Evolutionary conservation across 129 eudicot genomes (phyloP).

Genomic region (Pulicaria dysenterica): DNA sequence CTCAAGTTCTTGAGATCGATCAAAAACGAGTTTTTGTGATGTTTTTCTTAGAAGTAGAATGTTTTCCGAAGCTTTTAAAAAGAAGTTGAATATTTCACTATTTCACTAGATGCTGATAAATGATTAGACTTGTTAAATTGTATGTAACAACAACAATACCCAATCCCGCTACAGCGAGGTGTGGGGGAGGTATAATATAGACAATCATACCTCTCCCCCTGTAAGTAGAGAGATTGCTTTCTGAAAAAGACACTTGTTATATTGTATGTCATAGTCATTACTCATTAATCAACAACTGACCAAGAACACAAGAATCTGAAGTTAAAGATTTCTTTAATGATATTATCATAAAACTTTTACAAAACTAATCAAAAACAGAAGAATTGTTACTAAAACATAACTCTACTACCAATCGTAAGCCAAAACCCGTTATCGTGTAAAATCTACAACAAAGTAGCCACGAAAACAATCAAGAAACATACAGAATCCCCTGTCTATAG

Average conservation of each 20-base stretch:
- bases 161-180: too few species aligned
- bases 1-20: slow-evolving; percentile 68
- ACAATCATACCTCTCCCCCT: too few species aligned
- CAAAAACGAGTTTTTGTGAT: slow-evolving; percentile 39
- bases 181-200: too few species aligned
- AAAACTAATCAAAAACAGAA: slow-evolving; percentile 5
- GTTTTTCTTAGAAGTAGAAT: slow-evolving; percentile 6
- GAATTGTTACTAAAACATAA: slow-evolving; percentile 32
- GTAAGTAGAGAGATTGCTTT: too few species aligned
- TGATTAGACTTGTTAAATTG: background rate
- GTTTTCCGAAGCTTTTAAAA: background rate
- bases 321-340: background rate
- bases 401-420: slow-evolving; percentile 24
- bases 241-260: too few species aligned
- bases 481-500: slow-evolving; percentile 71
- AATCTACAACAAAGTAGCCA: slow-evolving; percentile 24
- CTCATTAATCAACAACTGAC: slow-evolving; percentile 4
- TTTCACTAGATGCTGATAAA: background rate
- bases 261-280: background rate
- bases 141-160: too few species aligned
- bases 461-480: slow-evolving; percentile 61
- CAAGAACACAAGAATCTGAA: slow-evolving; percentile 14
- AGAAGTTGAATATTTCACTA: slow-evolving; percentile 9
- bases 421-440: slow-evolving; percentile 16
- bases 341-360: background rate